Evolutionary conservation across 108 stramenopile genomes (phyloP).

Genomic region (Conticribra guillardii): DNA sequence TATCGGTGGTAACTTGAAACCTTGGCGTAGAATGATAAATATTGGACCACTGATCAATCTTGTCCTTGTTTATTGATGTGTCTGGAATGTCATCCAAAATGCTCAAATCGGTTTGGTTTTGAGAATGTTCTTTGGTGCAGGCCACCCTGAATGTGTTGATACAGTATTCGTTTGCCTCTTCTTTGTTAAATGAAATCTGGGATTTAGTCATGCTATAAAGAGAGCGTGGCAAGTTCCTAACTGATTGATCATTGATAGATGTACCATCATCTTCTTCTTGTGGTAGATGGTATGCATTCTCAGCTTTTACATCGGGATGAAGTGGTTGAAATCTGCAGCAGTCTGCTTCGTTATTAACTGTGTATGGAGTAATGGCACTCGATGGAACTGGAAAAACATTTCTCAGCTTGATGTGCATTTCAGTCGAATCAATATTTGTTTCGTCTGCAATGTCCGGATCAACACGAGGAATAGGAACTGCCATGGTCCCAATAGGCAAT

Average conservation of each 20-base stretch:
- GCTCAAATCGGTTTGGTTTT: background rate
- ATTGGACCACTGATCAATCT: background rate
- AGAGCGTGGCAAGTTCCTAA: too few relatives aligned
- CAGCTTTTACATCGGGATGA: too few relatives aligned
- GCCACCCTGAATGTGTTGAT: constrained; percentile 4
- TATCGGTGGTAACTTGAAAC: too few relatives aligned
- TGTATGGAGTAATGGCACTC: constrained; percentile 24
- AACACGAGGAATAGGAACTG: constrained; percentile 52
- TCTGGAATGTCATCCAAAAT: background rate
- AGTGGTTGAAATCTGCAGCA: constrained; percentile 4
- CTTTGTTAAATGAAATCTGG: too few relatives aligned
- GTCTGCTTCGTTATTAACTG: constrained; percentile 1
- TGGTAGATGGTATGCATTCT: too few relatives aligned
- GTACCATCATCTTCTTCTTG: too few relatives aligned
- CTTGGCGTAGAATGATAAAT: background rate
- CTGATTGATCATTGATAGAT: too few relatives aligned
- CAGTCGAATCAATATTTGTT: too few relatives aligned
- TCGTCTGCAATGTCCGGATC: too few relatives aligned
- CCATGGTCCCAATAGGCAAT: constrained; percentile 57
- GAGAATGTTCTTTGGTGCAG: background rate
- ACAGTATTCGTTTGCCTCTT: too few relatives aligned
- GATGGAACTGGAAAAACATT: constrained; percentile 39
- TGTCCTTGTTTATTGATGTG: constrained; percentile 13
- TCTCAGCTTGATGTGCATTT: constrained; percentile 20
- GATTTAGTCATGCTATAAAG: too few relatives aligned